Evolutionary conservation across 768 basidiomycete species (phyloP), one percentile per base, ranked within the genome.

Genomic region (Suillus clintonianus): DNA sequence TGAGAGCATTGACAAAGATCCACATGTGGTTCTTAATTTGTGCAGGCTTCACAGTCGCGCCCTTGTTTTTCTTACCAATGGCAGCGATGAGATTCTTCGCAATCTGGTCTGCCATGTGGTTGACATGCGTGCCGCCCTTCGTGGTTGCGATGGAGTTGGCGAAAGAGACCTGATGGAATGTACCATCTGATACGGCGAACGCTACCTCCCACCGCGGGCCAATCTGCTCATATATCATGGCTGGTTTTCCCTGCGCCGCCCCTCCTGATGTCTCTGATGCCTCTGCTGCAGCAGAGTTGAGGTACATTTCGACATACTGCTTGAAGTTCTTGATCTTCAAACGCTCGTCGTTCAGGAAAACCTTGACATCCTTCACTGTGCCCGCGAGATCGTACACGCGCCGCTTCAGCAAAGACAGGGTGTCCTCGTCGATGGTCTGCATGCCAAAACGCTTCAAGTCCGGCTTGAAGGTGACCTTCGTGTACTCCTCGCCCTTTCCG

Each of bases 1-100:
- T 90, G 64, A 97, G 82, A 15, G 94, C 88, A 71, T 98, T 99
- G 72, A 99, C 89, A 71, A 99, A 99, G 60, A 99, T 85, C 94
- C 94, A 96, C 89, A 99, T 95, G 73, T 99, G 96, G 71, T 91
- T 95, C 82, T 94, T 97, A 79, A 99, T 89, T 78, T 97, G 95
- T 60, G 89, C 86, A 17, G 93, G 85, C 76, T 98, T 99, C 71
- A 99, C 91, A 1, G 91, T 85, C n/a, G 95, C 94, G 3, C 83
- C 94, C 79, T 97, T 98, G 81, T 99, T 97, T 87, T 97, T 99
- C 88, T 98, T 98, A 73, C 88, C 81, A 67, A 99, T 95, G 8
- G 85, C 84, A 15, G 89, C 80, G 65, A 95, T 83, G 39, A 99
- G 79, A 65, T 85, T 87, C 77, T 96, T 95, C 24, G 95, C 88